Evolutionary conservation across 2,329 filamentous ascomycete genomes (phyloP).

Genomic region (Periconia sp.): DNA sequence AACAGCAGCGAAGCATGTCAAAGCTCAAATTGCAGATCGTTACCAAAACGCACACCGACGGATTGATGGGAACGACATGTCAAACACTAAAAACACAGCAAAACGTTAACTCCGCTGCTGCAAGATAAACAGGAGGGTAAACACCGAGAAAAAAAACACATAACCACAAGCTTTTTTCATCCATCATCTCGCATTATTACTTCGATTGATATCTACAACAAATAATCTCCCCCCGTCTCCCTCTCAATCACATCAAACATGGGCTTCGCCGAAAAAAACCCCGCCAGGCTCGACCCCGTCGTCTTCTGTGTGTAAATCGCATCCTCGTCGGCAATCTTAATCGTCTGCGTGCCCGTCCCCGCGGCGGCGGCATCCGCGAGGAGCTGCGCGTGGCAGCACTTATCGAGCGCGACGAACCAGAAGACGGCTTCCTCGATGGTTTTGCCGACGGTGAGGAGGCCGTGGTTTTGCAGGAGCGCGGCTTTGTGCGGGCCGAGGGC

Average conservation of each 20-base stretch:
- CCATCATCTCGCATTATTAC: background rate
- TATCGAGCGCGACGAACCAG: conserved; percentile 58
- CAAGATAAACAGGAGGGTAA: too few relatives aligned
- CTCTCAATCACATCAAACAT: conserved; percentile 70
- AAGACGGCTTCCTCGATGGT: conserved; percentile 56
- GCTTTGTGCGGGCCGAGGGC: conserved; percentile 54
- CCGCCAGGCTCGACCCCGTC: conserved; percentile 62
- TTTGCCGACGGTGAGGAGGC: conserved; percentile 53
- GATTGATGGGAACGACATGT: too few relatives aligned
- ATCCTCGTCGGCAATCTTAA: conserved; percentile 69
- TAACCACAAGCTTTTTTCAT: too few relatives aligned
- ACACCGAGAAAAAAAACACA: too few relatives aligned
- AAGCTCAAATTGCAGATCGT: too few relatives aligned
- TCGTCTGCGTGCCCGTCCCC: conserved; percentile 63
- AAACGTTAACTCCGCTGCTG: too few relatives aligned
- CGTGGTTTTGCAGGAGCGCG: conserved; percentile 57
- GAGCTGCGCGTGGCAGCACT: conserved; percentile 57
- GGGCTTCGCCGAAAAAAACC: conserved; percentile 72
- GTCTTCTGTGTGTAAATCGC: conserved; percentile 68
- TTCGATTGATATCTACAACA: too few relatives aligned
- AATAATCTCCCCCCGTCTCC: conserved; percentile 60
- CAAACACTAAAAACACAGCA: too few relatives aligned
- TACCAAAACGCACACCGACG: too few relatives aligned
- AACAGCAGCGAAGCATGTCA: too few relatives aligned
- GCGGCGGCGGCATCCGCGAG: conserved; percentile 58